Evolutionary conservation across 208 protist species (phyloP), one percentile per base, ranked within the genome.

Genomic region (Wallacemonas rigidus): DNA sequence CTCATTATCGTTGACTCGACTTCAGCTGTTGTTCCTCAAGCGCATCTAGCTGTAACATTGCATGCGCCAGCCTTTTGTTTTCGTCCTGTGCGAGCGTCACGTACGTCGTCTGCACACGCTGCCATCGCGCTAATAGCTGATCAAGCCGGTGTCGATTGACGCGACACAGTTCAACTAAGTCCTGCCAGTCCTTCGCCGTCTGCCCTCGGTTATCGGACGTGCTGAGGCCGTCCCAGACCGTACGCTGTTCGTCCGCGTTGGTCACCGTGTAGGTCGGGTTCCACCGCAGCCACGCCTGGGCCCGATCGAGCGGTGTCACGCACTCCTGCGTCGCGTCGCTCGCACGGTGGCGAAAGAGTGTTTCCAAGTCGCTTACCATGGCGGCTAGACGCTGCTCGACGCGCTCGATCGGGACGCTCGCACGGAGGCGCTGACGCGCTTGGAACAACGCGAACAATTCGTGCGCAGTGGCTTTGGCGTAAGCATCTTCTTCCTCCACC

Each of bases 391-490:
- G 72, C 26, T 75, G 53, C 45, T 69, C 44, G 1, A 67, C 74
- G n/a, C 45, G 57, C 3, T 75, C 48, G 8, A 75, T 40, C 8
- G 44, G 43, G 9, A 6, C 43, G 17, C 40, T 35, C 6, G 39
- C 12, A 3, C 60, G 3, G 26, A 15, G 8, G 35, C 38, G 60
- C n/a, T 45, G 40, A 35, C 60, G 41, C 9, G 41, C 53, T 15
- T 35, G 53, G 14, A 57, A 82, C 41, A 87, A 67, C 7, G 75
- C 72, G 41, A 85, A 83, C 15, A 79, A 41, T n/a, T 86, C 78
- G 38, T 80, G 75, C 12, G 63, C 71, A 38, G 76, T 67, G 2
- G 69, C 51, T n/a, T 69, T 54, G 53, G 72, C 68, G 43, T 51
- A 63, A 8, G 63, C 67, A 3, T 60, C 38, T 53, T 81, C 60